Conservation (phyloP, 331 rosid species). For the Arachis monticola region DNA sequence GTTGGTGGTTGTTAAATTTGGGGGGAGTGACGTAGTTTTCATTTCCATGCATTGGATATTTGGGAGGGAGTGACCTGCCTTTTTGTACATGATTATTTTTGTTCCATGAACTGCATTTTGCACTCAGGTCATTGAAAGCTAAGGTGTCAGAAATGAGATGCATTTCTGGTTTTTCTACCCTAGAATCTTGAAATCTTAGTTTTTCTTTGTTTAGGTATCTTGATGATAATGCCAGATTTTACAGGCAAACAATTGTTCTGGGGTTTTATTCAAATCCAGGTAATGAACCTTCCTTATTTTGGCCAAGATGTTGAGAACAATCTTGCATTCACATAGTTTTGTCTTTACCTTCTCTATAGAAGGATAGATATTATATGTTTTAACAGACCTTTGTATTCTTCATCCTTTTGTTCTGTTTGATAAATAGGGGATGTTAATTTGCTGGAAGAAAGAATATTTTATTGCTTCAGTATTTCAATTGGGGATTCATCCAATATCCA, state of each 20-base stretch:
- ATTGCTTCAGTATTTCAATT: slow-evolving; percentile 20
- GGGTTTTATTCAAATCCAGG: slow-evolving; percentile 80
- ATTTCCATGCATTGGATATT: not conserved
- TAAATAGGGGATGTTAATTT: slow-evolving; percentile 30
- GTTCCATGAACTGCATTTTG: slow-evolving; percentile 21
- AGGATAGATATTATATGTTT: slow-evolving; percentile 9
- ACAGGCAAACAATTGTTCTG: slow-evolving; percentile 81
- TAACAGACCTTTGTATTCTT: slow-evolving; percentile 7
- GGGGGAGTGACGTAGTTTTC: no score
- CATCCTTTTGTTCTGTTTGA: slow-evolving; percentile 17
- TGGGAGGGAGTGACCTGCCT: slow-evolving; percentile 1
- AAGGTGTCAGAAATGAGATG: slow-evolving; percentile 1
- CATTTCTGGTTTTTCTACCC: not conserved
- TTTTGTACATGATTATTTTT: slow-evolving; percentile 16
- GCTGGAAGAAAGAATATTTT: slow-evolving; percentile 9
- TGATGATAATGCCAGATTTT: slow-evolving; percentile 72
- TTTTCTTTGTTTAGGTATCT: slow-evolving; percentile 66
- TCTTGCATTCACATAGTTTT: slow-evolving; percentile 11
- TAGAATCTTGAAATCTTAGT: slow-evolving; percentile 27
- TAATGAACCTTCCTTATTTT: slow-evolving; percentile 37
- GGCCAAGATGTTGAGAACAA: slow-evolving; percentile 9
- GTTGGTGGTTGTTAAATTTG: not conserved
- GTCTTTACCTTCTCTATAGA: slow-evolving; percentile 16
- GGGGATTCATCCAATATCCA: slow-evolving; percentile 13
- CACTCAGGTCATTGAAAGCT: slow-evolving; percentile 22